Base-by-base conservation (phyloP, 2,329 filamentous ascomycete genomes). In the Colletotrichum camelliae region DNA sequence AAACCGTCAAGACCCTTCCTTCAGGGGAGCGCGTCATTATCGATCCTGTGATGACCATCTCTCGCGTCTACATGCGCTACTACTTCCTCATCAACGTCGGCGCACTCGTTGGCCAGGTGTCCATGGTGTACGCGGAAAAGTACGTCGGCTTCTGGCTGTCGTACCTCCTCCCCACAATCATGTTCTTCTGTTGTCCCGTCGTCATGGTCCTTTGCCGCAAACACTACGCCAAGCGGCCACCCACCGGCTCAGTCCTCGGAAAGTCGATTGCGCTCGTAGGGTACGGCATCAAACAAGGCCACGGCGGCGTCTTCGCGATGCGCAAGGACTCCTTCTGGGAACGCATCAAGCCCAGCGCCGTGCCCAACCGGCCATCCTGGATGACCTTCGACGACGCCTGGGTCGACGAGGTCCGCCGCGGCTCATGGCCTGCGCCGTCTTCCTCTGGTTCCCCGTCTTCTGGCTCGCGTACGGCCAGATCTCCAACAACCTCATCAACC, bases 341-440 rank as follows among this genome's bases (percentile, higher is more conserved):
- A 58, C 81, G 84, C 39, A 87, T 87, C 69, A 72, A 68, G 84
- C 91, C 91, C 10, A 27, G 48, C 31, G 64, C 74, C 48, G 58
- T 60, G 24, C 55, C 55, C 18, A 29, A 71, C 12, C 65, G 33
- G 33, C 90, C 90, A 2, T 60, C 67, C 0, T 92, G 90, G 89
- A 93, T 93, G 90, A 90, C 88, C 7, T 93, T 93, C 76, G 91
- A 93, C 75, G 92, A 93, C 78, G 87, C 87, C 21, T 93, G 91
- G 91, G 91, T 93, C 68, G 91, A 92, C 82, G 90, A 93, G 80
- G 88, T 93, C 31, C 84, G 85, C 33, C 89, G 91, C 83, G 91
- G 90, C 31, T 91, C 55, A 84, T 85, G 61, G 89, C 89, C 16
- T 91, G 89, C 81, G 82, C 88, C 64, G 90, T 92, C 4, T 93